Conservation (phyloP, 192 early-diverging fungal genomes). For the Phycomyces blakesleeanus region DNA sequence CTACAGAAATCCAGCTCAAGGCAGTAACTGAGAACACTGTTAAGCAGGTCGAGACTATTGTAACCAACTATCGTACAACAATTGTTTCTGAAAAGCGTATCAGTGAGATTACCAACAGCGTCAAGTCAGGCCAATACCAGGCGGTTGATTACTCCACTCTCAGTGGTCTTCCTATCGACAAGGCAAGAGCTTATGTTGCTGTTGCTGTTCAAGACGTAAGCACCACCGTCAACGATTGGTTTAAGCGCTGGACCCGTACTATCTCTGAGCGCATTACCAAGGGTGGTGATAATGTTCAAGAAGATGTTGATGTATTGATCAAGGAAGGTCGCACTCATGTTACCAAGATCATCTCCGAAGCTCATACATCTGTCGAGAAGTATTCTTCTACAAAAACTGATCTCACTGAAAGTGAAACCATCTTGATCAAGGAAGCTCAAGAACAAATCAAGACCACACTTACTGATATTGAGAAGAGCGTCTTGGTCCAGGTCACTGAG, state of each 20-base stretch:
- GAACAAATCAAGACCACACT: not conserved
- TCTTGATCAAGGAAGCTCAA: not conserved
- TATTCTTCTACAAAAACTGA: not conserved
- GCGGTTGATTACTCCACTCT: not conserved
- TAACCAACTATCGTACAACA: not conserved
- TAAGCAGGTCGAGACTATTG: not conserved
- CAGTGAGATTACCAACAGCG: not conserved
- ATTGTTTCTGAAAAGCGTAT: not conserved
- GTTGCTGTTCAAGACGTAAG: not conserved
- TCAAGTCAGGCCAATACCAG: not conserved
- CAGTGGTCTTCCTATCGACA: not conserved
- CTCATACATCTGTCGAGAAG: not conserved
- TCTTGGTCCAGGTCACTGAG: constrained; percentile 6
- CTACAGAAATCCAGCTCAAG: constrained; percentile 1
- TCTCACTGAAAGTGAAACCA: not conserved
- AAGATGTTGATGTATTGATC: constrained; percentile 11
- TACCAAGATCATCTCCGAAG: not conserved
- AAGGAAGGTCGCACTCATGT: not conserved
- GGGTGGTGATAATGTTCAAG: constrained; percentile 15
- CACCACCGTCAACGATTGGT: not conserved
- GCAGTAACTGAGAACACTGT: not conserved
- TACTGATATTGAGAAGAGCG: constrained; percentile 3
- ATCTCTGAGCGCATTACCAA: constrained; percentile 6
- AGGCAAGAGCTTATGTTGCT: not conserved
- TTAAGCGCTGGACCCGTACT: not conserved